These are phyloP conservation scores for Ganoderma boninense DNA, from an alignment of 1,284 basidiomycete genomes.

Conservation along the genomic window DNA sequence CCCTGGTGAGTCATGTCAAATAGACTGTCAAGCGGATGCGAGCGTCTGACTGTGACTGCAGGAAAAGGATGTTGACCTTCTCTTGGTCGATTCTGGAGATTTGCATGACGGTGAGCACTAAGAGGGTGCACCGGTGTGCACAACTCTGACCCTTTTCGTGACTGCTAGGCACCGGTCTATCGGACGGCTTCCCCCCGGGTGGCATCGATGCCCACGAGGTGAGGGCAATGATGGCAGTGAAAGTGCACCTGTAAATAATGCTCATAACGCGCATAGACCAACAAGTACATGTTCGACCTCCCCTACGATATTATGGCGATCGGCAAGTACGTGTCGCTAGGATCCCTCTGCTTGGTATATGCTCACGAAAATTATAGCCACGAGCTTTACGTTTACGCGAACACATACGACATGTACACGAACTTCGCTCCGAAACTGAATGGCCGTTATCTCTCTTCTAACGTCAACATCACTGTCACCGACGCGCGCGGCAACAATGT, in stretches of 20 bases:
- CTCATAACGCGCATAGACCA: constrained; percentile 51
- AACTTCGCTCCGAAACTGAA: constrained; percentile 78
- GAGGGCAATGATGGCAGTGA: constrained; percentile 9
- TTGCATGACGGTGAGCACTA: constrained; percentile 72
- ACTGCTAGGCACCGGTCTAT: constrained; percentile 67
- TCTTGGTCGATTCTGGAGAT: constrained; percentile 80
- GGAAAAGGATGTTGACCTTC: constrained; percentile 74
- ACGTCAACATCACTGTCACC: constrained; percentile 82
- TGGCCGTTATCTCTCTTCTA: constrained; percentile 84
- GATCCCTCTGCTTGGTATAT: not conserved
- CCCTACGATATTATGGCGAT: constrained; percentile 88
- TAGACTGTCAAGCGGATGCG: not conserved
- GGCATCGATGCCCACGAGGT: constrained; percentile 80
- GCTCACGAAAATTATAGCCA: constrained; percentile 55
- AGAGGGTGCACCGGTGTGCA: not conserved
- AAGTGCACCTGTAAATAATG: not conserved
- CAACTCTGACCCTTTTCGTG: not conserved
- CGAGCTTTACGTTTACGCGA: constrained; percentile 83
- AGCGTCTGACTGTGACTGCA: constrained; percentile 32
- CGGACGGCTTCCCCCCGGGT: constrained; percentile 76
- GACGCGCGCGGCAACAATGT: constrained; percentile 57
- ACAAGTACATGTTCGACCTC: constrained; percentile 76
- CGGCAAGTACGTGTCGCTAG: constrained; percentile 68
- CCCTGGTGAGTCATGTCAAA: constrained; percentile 46
- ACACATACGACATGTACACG: constrained; percentile 82